phyloP scores from a whole-genome alignment of 352 stramenopile genomes.

The Globisporangium mamillatum region DNA sequence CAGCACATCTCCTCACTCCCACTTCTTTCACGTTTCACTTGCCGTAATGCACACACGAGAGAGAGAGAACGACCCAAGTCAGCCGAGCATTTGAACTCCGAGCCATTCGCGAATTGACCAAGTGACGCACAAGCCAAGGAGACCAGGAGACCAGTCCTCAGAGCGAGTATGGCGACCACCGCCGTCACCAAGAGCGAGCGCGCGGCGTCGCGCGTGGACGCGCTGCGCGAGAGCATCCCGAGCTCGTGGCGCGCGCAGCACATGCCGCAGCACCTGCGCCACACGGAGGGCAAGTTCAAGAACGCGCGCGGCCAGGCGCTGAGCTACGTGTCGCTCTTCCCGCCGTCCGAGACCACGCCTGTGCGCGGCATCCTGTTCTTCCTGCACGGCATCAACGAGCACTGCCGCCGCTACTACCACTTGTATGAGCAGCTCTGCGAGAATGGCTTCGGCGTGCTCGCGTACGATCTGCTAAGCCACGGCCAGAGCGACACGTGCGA shows the following conservation, averaged over 20 bases:
- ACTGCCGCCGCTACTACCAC: conserved; percentile 41
- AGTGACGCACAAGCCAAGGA: background rate
- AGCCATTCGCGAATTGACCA: conserved; percentile 1
- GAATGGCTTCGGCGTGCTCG: conserved; percentile 38
- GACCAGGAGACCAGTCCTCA: too few relatives aligned
- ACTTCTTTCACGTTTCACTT: background rate
- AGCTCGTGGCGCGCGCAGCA: conserved; percentile 24
- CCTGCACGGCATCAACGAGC: conserved; percentile 49
- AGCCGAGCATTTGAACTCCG: background rate
- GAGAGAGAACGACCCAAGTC: background rate
- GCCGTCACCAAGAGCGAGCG: background rate
- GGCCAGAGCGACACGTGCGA: conserved; percentile 38
- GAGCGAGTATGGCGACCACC: background rate
- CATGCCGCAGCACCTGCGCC: conserved; percentile 35
- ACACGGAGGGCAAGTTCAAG: conserved; percentile 32
- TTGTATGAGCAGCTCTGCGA: conserved; percentile 40
- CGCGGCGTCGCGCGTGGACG: conserved; percentile 6
- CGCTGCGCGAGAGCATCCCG: conserved; percentile 14
- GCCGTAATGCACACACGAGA: background rate
- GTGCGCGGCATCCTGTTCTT: conserved; percentile 48
- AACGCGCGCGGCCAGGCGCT: conserved; percentile 43
- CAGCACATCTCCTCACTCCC: background rate
- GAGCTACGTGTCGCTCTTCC: conserved; percentile 43
- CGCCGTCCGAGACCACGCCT: background rate
- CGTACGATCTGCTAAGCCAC: conserved; percentile 50